Base-by-base conservation (phyloP, 2,329 filamentous ascomycete species). In the Phyllosticta citriasiana region DNA sequence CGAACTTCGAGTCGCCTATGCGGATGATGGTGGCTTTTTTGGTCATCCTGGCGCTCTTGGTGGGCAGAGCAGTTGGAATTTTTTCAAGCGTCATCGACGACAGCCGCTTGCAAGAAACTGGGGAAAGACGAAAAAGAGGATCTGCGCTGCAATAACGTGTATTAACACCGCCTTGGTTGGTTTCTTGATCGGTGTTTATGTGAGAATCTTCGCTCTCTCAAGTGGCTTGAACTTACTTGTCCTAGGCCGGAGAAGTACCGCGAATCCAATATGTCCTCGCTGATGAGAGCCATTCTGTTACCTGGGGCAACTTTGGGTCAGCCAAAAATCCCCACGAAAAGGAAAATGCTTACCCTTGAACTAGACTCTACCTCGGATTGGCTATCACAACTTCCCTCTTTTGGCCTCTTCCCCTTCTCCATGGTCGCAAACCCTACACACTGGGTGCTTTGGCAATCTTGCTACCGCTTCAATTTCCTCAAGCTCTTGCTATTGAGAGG, bases 351-450 rank as follows among this genome's bases (percentile, higher is more conserved):
- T 4, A 58, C 33, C 10, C 9, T n/a, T 6, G 10, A 22, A 12
- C 5, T 58, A 76, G 76, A 26, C 81, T 91, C 59, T 92, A 88
- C 69, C 68, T 88, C 33, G 88, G 87, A 8, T 78, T 92, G 64
- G 86, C 87, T 0, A 72, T 91, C 50, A 83, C 88, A 0, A 88
- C 85, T 0, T 81, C 89, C 61, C 75, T 90, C 62, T 83, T 82
- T 65, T 92, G 88, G 88, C 87, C 88, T 2, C 74, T 91, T 5
- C 87, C 88, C 6, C 77, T 90, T 6, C 79, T 92, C 1, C 88
- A 92, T 69, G 88, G 89, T 3, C 82, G 88, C 10, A 91, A 91
- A 68, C 86, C 88, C 1, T 92, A 92, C 68, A 84, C 87, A n/a
- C 76, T 91, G 47, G 79, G 83, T 30, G 82, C 88, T 22, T 79